Evolutionary conservation across 2,329 filamentous ascomycete species (phyloP).

Genomic region (Trichoderma citrinoviride): DNA sequence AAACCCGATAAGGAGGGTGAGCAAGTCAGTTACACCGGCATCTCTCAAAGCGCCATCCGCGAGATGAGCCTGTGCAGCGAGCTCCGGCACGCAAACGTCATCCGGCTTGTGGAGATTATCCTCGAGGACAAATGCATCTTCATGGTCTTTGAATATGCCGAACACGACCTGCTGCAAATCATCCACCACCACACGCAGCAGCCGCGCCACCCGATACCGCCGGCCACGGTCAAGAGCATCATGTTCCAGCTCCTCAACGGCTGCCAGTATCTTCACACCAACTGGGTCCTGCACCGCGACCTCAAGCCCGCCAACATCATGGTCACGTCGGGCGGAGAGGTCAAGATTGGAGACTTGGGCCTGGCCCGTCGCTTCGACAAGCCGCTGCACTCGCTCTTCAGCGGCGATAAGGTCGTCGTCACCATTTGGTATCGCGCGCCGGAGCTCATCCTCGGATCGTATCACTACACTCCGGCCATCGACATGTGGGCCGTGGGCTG

Average conservation of each 20-base stretch:
- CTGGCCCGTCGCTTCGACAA: slow-evolving; percentile 92
- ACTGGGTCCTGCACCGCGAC: slow-evolving; percentile 96
- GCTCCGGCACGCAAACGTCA: slow-evolving; percentile 82
- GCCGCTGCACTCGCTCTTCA: slow-evolving; percentile 85
- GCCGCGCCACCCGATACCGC: slow-evolving; percentile 81
- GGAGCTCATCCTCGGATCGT: slow-evolving; percentile 83
- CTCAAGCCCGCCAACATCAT: slow-evolving; percentile 98
- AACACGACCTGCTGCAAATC: slow-evolving; percentile 95
- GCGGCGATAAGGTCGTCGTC: slow-evolving; percentile 95
- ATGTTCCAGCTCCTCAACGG: slow-evolving; percentile 95
- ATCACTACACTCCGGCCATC: slow-evolving; percentile 96
- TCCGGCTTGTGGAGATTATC: slow-evolving; percentile 90
- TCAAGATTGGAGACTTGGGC: slow-evolving; percentile 93
- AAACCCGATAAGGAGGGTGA: slow-evolving; percentile 99
- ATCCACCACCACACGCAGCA: slow-evolving; percentile 96
- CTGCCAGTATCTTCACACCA: slow-evolving; percentile 88
- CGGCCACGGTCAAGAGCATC: slow-evolving; percentile 85
- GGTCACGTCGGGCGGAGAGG: slow-evolving; percentile 84
- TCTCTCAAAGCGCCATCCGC: slow-evolving; percentile 93
- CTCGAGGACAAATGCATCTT: slow-evolving; percentile 98
- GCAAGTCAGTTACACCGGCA: slow-evolving; percentile 89
- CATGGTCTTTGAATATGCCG: slow-evolving; percentile 98
- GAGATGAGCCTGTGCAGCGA: slow-evolving; percentile 98
- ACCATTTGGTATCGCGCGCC: slow-evolving; percentile 99
- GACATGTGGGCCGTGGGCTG: slow-evolving; percentile 98